Evolutionary conservation across 2,329 filamentous ascomycete genomes (phyloP).

Genomic region (Talaromyces sp.): DNA sequence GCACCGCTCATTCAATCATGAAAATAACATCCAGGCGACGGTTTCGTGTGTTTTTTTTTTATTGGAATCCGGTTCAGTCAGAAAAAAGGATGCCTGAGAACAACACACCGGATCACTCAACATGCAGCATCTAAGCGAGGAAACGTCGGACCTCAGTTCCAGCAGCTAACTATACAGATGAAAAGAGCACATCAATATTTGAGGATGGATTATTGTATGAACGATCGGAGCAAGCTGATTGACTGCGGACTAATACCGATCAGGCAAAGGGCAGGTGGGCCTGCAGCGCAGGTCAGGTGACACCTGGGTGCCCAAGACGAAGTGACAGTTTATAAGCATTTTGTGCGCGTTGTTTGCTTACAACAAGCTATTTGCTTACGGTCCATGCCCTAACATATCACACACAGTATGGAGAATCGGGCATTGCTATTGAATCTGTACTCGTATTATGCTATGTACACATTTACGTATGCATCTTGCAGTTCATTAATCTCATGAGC

Average conservation of each 20-base stretch:
- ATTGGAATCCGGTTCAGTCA: neutral
- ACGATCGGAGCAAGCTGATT: neutral
- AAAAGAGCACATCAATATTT: neutral
- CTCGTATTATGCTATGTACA: neutral
- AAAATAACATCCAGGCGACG: neutral
- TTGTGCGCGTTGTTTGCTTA: neutral
- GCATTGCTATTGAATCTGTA: neutral
- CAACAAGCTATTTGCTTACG: neutral
- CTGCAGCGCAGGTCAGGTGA: neutral
- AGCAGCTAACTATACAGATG: neutral
- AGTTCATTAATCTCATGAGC: neutral
- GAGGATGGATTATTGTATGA: slow-evolving; percentile 2
- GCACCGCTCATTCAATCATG: neutral
- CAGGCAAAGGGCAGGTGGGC: neutral
- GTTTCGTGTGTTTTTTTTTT: neutral
- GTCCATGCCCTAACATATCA: neutral
- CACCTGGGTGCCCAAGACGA: neutral
- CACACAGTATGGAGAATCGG: too few species aligned
- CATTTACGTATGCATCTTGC: neutral
- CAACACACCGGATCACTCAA: neutral
- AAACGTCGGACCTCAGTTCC: neutral
- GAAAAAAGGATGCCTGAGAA: neutral
- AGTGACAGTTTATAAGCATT: neutral
- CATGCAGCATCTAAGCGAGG: neutral
- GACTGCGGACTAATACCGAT: neutral